Base-by-base conservation (phyloP, 345 rosid genomes). In the Moricandia arvensis region DNA sequence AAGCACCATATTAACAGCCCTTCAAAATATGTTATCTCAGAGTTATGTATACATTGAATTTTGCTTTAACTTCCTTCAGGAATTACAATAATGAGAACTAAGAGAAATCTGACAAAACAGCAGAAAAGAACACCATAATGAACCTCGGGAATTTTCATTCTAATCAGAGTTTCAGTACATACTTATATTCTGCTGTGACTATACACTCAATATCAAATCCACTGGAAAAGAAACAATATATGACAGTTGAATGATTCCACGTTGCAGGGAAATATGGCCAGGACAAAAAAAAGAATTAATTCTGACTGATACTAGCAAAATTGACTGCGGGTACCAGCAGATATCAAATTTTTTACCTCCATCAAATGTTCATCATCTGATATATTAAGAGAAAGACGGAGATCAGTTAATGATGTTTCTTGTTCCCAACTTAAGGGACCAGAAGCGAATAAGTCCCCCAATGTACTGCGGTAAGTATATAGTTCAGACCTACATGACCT, bases 351-450 rank as follows among this genome's bases (percentile, higher is more conserved):
- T 82, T 83, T 88, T 80, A 88, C 78, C 91, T 90, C 89, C 85
- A 34, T 67, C 85, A 90, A 84, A 85, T 92, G 93, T 77, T 92
- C 97, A 81, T 92, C 96, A 68, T 86, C 87, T 63, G 96, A 90
- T 82, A 92, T 89, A 81, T 92, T 82, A 69, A 92, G 91, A 77
- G 80, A 86, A 81, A 80, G 82, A 17, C 97, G 89, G 41, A 93
- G 91, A 87, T 91, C 89, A 30, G 89, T 90, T 84, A 90, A 80
- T 68, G 89, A 80, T 61, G 86, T 79, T 85, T 93, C 97, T 80
- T 91, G 88, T 74, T 93, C 98, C 98, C 97, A 91, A 80, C 85
- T 88, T 58, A 93, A 43, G 59, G 98, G 85, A 62, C 97, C 96
- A 12, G 89, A 92, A 38, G 94, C 92, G 79, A 85, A 83, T 72